Base-by-base conservation (phyloP, 2,329 filamentous ascomycete genomes). In the Xenoacremonium recifei region DNA sequence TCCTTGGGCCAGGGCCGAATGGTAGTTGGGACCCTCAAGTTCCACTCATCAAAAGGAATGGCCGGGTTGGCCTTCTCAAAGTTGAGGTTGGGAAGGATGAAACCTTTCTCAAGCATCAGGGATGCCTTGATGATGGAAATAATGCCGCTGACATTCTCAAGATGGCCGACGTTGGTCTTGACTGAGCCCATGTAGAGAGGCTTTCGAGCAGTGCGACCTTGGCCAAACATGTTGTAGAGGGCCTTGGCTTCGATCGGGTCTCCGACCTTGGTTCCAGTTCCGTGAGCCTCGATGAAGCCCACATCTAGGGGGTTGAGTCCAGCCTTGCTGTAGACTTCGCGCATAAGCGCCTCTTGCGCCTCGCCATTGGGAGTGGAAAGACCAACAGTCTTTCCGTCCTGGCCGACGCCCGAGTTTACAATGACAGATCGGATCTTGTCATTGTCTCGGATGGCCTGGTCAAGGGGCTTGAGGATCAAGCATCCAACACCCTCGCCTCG, bases 391-490 rank as follows among this genome's bases (percentile, higher is more conserved):
- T 58, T 50, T 1, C 73, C 75, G 42, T 76, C 72, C 30, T 66
- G 51, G 37, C 69, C 51, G 1, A 38, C 46, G 3, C 37, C 42
- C 3, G 45, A 35, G 1, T 35, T 39, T 3, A 64, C 55, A 20
- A 71, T 64, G 4, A 68, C 59, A 9, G 61, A 65, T 2, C 65
- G 58, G 32, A 71, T 64, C 37, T 57, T 60, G 38, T 71, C 59
- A 3, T 64, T 62, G 43, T 69, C 55, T n/a, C 33, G 56, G 4
- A 82, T 42, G 0, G 80, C 80, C 2, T 66, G 55, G 5, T 54
- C 59, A 1, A 82, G 52, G 2, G 57, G 62, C 54, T 82, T 82
- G 0, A 84, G 48, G 0, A 81, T 58, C 0, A 82, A 47, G 0
- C 64, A 60, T 1, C 41, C 41, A 2, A 49, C 35, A 10, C 50